Evolutionary conservation across 306 rosid species (phyloP), one percentile per base, ranked within the genome.

Genomic region (Cercis canadensis): DNA sequence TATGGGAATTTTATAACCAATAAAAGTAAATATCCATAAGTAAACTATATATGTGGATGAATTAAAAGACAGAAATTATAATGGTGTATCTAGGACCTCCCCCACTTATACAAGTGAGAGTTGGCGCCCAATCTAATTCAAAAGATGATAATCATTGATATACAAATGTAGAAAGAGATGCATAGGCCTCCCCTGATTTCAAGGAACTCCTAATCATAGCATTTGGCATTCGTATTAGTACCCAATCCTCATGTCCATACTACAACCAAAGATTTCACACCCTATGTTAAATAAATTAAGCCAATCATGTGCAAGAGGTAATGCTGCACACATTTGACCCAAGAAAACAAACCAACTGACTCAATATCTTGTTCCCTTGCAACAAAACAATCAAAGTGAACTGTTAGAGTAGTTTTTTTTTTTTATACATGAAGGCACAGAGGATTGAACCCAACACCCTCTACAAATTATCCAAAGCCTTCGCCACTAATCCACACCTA

Each of bases 61-160:
- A 70, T 70, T 9, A 62, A 7, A 69, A 34, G 55, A n/a, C n/a
- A 31, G n/a, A 68, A 76, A 59, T 24, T 75, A 49, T 12, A 15
- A 50, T 37, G 57, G 55, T 52, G 51, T 39, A 71, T 43, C 32
- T 65, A 31, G 56, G 78, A 73, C 45, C 36, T 52, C 29, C 29
- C 46, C 44, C n/a, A 17, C 21, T 39, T 29, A 51, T 43, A 24
- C 1, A 40, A 31, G 53, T 12, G 40, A 46, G 55, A 37, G 2
- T 47, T 56, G 14, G 34, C 54, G 17, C 50, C 29, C 29, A 24
- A 24, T 24, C 29, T 24, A 24, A 24, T 24, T 24, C 29, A 24
- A 24, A 24, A 40, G 17, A 13, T 18, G 36, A 43, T 62, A 29
- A 17, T 13, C 31, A 17, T 18, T 4, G 3, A 8, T 21, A 43